Base-by-base conservation (phyloP, 306 rosid genomes). In the Malus orientalis region DNA sequence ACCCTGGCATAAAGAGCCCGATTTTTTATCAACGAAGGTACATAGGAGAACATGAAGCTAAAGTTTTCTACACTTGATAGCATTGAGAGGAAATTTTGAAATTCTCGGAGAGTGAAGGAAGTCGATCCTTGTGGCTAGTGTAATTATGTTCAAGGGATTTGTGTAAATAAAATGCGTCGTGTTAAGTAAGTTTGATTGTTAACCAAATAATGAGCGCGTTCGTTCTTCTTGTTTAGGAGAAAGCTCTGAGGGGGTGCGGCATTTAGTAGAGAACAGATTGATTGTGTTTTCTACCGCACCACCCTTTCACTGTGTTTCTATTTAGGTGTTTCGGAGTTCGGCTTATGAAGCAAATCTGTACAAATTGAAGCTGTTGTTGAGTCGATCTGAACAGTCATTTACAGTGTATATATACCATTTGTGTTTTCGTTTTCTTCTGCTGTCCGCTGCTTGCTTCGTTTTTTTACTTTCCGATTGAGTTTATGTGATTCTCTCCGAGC, bases 1-100 rank as follows among this genome's bases (percentile, higher is more conserved):
- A 87, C 99, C 8, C 81, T 92, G 78, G 99, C 97, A 40, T 95
- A 88, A 15, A 16, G 87, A 78, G 78, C 40, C 42, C 8, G 33
- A 40, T 36, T 66, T 66, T 18, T 19, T 12, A 79, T 51, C 76
- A n/a, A 42, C 18, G 57, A 22, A 49, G 78, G 82, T 73, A 78
- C 67, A 84, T 84, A 84, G 74, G 55, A 64, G 62, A 61, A 81
- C 73, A 82, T 29, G 11, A 38, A 45, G 38, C 53, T 30, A 45
- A 65, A 59, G 61, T 16, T 79, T 74, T 57, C 54, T 44, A 79
- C 8, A 54, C 57, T 78, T 69, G 79, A 70, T 71, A 80, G 73
- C 79, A 70, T 66, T 80, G 70, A 77, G 84, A 78, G 66, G 84
- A 82, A 62, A 75, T 86, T 91, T 88, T 86, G 85, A 71, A 75